These are phyloP conservation scores for Fallopia convolvulus DNA, from an alignment of 148 eudicot genomes.

Conservation along the genomic window DNA sequence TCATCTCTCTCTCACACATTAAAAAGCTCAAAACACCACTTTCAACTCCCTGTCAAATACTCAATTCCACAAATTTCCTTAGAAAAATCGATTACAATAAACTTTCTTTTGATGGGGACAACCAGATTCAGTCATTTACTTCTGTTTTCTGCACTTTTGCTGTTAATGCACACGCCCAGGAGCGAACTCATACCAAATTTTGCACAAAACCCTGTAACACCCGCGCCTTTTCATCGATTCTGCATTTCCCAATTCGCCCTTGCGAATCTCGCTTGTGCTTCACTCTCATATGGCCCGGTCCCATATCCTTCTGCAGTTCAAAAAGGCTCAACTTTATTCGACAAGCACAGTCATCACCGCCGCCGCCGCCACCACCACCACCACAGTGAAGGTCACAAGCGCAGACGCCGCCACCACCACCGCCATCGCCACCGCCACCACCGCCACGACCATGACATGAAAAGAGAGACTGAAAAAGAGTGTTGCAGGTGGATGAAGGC, in stretches of 20 bases:
- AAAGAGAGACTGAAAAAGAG: slow-evolving; percentile 29
- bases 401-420: slow-evolving; percentile 19
- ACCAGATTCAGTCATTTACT: slow-evolving; percentile 9
- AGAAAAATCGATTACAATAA: slow-evolving; percentile 3
- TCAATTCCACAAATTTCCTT: slow-evolving; percentile 9
- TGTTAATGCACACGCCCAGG: slow-evolving; percentile 24
- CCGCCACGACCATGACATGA: slow-evolving; percentile 6
- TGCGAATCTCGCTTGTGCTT: slow-evolving; percentile 64
- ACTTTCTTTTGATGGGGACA: slow-evolving; percentile 28
- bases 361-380: slow-evolving; percentile 21
- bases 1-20: slow-evolving; percentile 18
- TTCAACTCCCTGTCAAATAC: slow-evolving; percentile 12
- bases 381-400: slow-evolving; percentile 22
- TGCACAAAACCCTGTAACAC: slow-evolving; percentile 19
- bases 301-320: slow-evolving; percentile 23
- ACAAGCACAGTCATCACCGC: slow-evolving; percentile 11
- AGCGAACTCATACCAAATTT: slow-evolving; percentile 22
- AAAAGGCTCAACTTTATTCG: slow-evolving; percentile 1
- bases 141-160: slow-evolving; percentile 14
- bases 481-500: slow-evolving; percentile 70
- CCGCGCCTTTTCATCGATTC: slow-evolving; percentile 32
- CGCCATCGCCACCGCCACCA: slow-evolving; percentile 24
- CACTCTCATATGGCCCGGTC: slow-evolving; percentile 33
- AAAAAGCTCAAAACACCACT: slow-evolving; percentile 13
- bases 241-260: slow-evolving; percentile 60